Base-by-base conservation (phyloP, 352 stramenopile species). In the Globisporangium apiculatum region DNA sequence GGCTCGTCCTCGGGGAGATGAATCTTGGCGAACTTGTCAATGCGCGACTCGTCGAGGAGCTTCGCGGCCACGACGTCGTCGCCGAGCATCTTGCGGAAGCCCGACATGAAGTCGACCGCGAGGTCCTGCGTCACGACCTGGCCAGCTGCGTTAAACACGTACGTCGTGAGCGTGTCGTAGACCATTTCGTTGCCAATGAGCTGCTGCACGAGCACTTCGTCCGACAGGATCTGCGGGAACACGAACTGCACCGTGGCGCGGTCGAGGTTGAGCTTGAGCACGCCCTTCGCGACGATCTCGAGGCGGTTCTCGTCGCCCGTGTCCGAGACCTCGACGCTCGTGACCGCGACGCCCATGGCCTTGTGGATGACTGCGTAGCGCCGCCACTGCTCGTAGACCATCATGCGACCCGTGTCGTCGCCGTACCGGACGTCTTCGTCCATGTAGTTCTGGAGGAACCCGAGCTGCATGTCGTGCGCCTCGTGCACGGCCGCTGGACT, bases 401-500 rank as follows among this genome's bases (percentile, higher is more conserved):
- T 38, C n/a, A 31, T 17, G 8, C 59, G 10, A 15, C 60, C 64
- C 15, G 31, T n/a, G 15, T 58, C 60, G n/a, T 58, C 51, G 24
- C 58, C 55, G 41, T 86, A 86, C 7, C 62, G 64, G 37, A 86
- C 63, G 52, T 72, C 62, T 3, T 67, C 64, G 42, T 71, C 68
- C 63, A 83, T 69, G 17, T 74, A 66, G 4, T 72, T 65, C 38
- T 72, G 51, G 12, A 85, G 42, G 48, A 85, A 85, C 11, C 58
- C 58, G 45, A 64, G 51, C 36, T 64, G 58, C 12, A 64, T 51
- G 51, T 64, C 58, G 43, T 64, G 58, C 18, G 50, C 37, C 36
- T 64, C 58, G 43, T 54, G 17, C 42, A 48, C 57, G 24, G 24
- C 24, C 35, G 52, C 41, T 18, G 11, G 37, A 36, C 18, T 58